Evolutionary conservation across 2,329 filamentous ascomycete genomes (phyloP).

Genomic region (Beauveria sp.): DNA sequence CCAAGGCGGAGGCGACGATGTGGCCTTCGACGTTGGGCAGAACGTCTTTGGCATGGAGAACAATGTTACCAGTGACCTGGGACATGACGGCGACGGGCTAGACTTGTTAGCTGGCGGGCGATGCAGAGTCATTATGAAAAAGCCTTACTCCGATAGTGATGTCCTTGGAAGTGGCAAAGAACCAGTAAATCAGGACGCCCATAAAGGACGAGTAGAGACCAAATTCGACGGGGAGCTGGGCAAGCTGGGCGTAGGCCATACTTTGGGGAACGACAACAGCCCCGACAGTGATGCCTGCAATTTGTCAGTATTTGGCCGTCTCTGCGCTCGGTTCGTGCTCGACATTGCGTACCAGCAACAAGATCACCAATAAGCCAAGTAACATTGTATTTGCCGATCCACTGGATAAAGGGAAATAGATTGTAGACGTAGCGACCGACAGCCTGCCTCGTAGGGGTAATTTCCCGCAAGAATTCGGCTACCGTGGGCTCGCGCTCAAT

Average conservation of each 20-base stretch:
- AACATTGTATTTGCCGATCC: slow-evolving; percentile 44
- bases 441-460: slow-evolving; percentile 25
- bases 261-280: slow-evolving; percentile 48
- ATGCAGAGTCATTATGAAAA: not conserved
- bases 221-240: slow-evolving; percentile 40
- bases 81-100: slow-evolving; percentile 50
- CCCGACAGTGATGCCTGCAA: slow-evolving; percentile 22
- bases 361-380: slow-evolving; percentile 40
- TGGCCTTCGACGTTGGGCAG: slow-evolving; percentile 34
- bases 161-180: slow-evolving; percentile 90
- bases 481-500: slow-evolving; percentile 36
- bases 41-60: slow-evolving; percentile 29
- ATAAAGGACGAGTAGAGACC: slow-evolving; percentile 75
- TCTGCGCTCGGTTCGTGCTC: not conserved
- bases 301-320: slow-evolving; percentile 2
- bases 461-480: slow-evolving; percentile 32
- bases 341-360: slow-evolving; percentile 29
- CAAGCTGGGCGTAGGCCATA: slow-evolving; percentile 46
- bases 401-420: slow-evolving; percentile 41
- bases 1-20: slow-evolving; percentile 39
- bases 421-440: slow-evolving; percentile 29
- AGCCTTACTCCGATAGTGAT: slow-evolving; percentile 73
- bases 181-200: slow-evolving; percentile 91
- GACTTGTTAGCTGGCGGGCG: slow-evolving; percentile 13
- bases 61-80: slow-evolving; percentile 42